Percentiles rank a stretch among this genome's conserved stretches.
Evolutionary conservation across 371 early-diverging fungal species (phyloP).

Genomic region (Batrachochytrium dendrobatidis): DNA sequence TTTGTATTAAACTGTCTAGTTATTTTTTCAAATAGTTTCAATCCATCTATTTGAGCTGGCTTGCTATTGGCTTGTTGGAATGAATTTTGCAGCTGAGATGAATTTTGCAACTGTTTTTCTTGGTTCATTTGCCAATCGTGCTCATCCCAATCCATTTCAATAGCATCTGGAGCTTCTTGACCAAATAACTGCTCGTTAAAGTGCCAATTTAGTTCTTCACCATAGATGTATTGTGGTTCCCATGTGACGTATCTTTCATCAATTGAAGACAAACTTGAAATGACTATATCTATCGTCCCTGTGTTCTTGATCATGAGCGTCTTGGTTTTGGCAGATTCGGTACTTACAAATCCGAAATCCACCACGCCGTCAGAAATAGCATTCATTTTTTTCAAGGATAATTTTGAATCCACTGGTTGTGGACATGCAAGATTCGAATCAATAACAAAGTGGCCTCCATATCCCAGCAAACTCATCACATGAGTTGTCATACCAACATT

Average conservation of each 20-base stretch:
- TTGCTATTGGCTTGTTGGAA: background rate
- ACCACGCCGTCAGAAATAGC: slow-evolving; percentile 15
- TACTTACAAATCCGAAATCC: slow-evolving; percentile 32
- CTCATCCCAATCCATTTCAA: slow-evolving; percentile 45
- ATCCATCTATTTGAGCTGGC: background rate
- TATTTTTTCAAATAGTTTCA: background rate
- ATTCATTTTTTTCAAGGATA: background rate
- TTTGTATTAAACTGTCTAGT: background rate
- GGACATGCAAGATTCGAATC: slow-evolving; percentile 26
- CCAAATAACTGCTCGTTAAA: slow-evolving; percentile 4
- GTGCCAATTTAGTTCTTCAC: slow-evolving; percentile 4
- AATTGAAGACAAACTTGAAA: slow-evolving; percentile 25
- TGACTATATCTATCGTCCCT: slow-evolving; percentile 33
- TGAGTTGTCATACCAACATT: slow-evolving; percentile 8
- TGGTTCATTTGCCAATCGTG: slow-evolving; percentile 22
- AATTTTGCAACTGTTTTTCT: background rate
- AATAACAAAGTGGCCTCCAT: slow-evolving; percentile 22
- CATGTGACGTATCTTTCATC: slow-evolving; percentile 29
- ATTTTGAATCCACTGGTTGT: slow-evolving; percentile 2
- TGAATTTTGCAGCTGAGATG: background rate
- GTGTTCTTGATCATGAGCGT: slow-evolving; percentile 24
- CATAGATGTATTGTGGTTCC: slow-evolving; percentile 28
- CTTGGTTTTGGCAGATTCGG: slow-evolving; percentile 18
- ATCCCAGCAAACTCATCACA: slow-evolving; percentile 25
- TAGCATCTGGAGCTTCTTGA: slow-evolving; percentile 10